phyloP scores from a whole-genome alignment of 2,329 filamentous ascomycete genomes.

The Dothiorella sarmentorum region DNA sequence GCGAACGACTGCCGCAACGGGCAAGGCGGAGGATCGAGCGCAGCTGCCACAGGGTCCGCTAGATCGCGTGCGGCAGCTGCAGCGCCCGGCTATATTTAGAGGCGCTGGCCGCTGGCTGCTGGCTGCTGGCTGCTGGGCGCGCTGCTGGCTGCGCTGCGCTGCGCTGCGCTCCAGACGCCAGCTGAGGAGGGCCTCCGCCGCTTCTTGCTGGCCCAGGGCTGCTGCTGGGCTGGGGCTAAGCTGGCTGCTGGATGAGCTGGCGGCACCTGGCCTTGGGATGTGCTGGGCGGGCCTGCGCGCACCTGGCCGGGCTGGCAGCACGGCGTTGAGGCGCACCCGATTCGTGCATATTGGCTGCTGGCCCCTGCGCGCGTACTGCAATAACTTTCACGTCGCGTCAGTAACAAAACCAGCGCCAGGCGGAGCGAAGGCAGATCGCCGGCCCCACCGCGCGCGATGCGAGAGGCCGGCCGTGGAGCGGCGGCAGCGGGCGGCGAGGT shows the following conservation, averaged over 20 bases:
- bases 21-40: slow-evolving; percentile 13
- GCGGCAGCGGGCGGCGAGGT: slow-evolving; percentile 11
- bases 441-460: slow-evolving; percentile 14
- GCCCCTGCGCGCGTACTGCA: slow-evolving; percentile 15
- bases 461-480: slow-evolving; percentile 13
- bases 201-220: too few species aligned
- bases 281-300: slow-evolving; percentile 15
- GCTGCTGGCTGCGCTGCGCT: too few species aligned
- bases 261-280: too few species aligned
- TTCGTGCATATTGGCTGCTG: slow-evolving; percentile 16
- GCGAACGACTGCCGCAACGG: slow-evolving; percentile 10
- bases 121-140: neutral
- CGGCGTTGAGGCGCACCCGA: slow-evolving; percentile 11
- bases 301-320: neutral
- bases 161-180: too few species aligned
- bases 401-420: slow-evolving; percentile 14
- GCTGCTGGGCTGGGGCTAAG: too few species aligned
- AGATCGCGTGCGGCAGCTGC: slow-evolving; percentile 16
- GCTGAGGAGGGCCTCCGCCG: too few species aligned
- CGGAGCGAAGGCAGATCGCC: slow-evolving; percentile 14
- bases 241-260: slow-evolving; percentile 17
- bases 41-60: slow-evolving; percentile 14
- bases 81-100: slow-evolving; percentile 16
- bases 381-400: slow-evolving; percentile 16
- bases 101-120: neutral